phyloP scores from a whole-genome alignment of 352 stramenopile species.

The Globisporangium splendens region DNA sequence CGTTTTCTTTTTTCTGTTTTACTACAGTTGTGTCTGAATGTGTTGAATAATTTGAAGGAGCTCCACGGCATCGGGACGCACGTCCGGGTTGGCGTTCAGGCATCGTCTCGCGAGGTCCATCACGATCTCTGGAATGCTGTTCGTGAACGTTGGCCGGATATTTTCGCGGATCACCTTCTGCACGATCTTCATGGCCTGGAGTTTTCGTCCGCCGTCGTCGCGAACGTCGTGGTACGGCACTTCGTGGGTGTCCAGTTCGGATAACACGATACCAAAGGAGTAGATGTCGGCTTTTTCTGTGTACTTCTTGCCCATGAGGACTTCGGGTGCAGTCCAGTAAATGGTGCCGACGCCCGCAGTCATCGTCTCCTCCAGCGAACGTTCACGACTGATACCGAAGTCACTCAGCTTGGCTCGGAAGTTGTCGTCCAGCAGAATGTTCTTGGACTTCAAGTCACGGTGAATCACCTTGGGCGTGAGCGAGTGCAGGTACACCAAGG shows the following conservation, averaged over 20 bases:
- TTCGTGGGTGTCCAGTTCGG: slow-evolving; percentile 72
- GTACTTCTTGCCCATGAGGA: slow-evolving; percentile 83
- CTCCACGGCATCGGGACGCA: slow-evolving; percentile 61
- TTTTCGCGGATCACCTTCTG: slow-evolving; percentile 76
- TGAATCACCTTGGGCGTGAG: slow-evolving; percentile 78
- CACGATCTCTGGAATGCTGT: slow-evolving; percentile 48
- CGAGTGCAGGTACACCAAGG: slow-evolving; percentile 70
- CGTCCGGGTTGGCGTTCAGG: slow-evolving; percentile 62
- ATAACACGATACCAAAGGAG: slow-evolving; percentile 81
- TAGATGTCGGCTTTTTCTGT: slow-evolving; percentile 84
- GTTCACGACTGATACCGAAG: slow-evolving; percentile 77
- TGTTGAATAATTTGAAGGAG: slow-evolving; percentile 64
- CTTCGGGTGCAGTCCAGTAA: slow-evolving; percentile 80
- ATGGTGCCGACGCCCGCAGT: slow-evolving; percentile 78
- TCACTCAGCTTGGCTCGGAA: slow-evolving; percentile 70
- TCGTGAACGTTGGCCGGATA: slow-evolving; percentile 61
- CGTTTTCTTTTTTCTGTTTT: background rate
- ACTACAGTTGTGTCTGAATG: slow-evolving; percentile 53
- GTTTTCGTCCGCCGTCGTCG: slow-evolving; percentile 64
- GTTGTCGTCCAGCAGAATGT: slow-evolving; percentile 63
- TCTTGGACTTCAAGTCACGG: slow-evolving; percentile 76
- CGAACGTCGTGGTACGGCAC: slow-evolving; percentile 82
- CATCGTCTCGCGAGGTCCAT: slow-evolving; percentile 60
- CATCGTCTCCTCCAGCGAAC: slow-evolving; percentile 79
- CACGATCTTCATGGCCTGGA: slow-evolving; percentile 84